These are phyloP conservation scores for Arctium minus DNA, from an alignment of 129 eudicot genomes.

Conservation along the genomic window DNA sequence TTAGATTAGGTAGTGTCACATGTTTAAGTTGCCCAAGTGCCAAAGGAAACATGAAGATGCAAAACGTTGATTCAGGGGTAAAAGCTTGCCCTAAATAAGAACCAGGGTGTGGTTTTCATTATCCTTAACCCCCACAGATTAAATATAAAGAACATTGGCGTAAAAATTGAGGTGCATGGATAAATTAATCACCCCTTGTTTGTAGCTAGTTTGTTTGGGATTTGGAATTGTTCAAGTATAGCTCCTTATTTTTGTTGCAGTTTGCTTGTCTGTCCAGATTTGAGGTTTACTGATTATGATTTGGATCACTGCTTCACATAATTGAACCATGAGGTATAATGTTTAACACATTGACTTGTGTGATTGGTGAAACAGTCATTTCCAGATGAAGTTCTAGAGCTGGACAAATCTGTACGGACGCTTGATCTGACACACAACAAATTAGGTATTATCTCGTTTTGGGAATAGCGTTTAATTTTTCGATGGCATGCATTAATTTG, in stretches of 20 bases:
- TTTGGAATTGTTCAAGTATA: not conserved
- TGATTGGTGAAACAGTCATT: constrained; percentile 50
- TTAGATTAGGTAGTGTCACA: not conserved
- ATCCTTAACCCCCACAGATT: not conserved
- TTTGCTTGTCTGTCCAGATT: constrained; percentile 1
- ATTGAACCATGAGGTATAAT: not conserved
- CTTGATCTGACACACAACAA: constrained; percentile 74
- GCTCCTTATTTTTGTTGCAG: not conserved
- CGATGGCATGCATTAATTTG: not conserved
- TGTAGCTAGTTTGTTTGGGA: constrained; percentile 3
- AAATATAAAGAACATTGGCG: not conserved
- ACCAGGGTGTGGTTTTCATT: not conserved
- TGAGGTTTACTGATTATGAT: constrained; percentile 1
- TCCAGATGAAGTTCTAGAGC: constrained; percentile 82
- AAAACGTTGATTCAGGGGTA: not conserved
- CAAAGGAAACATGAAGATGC: not conserved
- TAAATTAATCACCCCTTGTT: not conserved
- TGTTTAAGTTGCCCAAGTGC: constrained; percentile 8
- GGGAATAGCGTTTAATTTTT: not conserved
- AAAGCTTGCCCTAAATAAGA: not conserved
- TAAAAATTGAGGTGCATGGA: not conserved
- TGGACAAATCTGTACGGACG: constrained; percentile 66
- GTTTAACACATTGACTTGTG: constrained; percentile 17
- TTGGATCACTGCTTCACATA: not conserved
- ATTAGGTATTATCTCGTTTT: constrained; percentile 40